Evolutionary conservation across 225 moss, liverwort and hornwort genomes (phyloP).

Genomic region (Climacium dendroides): DNA sequence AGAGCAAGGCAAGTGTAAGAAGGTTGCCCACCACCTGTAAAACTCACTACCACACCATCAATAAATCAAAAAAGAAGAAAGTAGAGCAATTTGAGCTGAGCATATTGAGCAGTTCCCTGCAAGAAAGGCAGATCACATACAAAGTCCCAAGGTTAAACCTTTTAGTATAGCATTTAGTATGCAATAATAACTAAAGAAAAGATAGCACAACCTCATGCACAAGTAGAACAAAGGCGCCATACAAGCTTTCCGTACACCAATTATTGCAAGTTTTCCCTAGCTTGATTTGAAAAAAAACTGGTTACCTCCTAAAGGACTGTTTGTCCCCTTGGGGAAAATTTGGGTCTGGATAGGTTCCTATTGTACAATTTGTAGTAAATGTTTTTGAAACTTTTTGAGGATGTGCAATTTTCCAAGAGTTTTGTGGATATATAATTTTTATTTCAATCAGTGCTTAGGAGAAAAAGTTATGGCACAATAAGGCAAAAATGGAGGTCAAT

Average conservation of each 20-base stretch:
- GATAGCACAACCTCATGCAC: background rate
- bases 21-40: conserved; percentile 78
- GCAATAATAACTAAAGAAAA: background rate
- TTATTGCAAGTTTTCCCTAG: background rate
- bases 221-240: background rate
- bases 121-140: background rate
- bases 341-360: too few species aligned
- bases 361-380: too few species aligned
- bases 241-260: background rate
- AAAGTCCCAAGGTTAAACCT: background rate
- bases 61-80: background rate
- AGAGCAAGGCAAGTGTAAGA: conserved; percentile 51
- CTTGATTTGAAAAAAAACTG: background rate
- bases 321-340: too few species aligned
- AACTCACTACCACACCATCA: conserved; percentile 3
- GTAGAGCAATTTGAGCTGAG: background rate
- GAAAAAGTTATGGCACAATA: too few species aligned
- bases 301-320: too few species aligned
- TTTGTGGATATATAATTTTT: too few species aligned
- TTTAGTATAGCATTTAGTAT: background rate
- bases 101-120: background rate
- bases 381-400: too few species aligned
- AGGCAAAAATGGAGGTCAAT: too few species aligned
- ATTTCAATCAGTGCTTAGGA: too few species aligned
- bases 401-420: too few species aligned